Conservation (phyloP, 805 yeast species). For the Candida insectorum region DNA sequence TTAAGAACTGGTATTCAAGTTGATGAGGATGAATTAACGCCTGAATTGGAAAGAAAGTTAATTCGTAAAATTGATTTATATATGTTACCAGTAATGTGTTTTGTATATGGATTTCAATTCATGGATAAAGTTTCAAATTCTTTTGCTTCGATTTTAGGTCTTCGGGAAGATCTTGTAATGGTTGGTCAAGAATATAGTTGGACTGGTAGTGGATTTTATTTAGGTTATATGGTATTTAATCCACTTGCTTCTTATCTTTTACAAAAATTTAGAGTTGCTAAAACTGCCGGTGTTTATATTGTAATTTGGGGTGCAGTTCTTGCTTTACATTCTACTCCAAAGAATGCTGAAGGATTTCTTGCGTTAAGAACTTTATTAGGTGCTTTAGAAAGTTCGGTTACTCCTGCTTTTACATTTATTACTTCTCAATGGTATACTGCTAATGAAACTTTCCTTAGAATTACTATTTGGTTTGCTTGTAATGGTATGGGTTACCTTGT, state of each 20-base stretch:
- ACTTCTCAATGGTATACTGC: constrained; percentile 32
- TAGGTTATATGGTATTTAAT: constrained; percentile 63
- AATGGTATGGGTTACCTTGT: constrained; percentile 33
- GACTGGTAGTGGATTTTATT: constrained; percentile 38
- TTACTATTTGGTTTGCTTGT: constrained; percentile 34
- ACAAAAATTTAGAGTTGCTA: constrained; percentile 58
- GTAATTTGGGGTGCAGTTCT: constrained; percentile 63
- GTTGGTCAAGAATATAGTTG: constrained; percentile 32
- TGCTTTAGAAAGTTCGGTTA: constrained; percentile 36
- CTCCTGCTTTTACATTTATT: constrained; percentile 39
- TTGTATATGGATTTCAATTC: constrained; percentile 25
- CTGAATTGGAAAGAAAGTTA: constrained; percentile 14
- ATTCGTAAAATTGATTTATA: constrained; percentile 20
- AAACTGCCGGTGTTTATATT: constrained; percentile 45
- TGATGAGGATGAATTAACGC: constrained; percentile 14
- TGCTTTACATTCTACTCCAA: constrained; percentile 50
- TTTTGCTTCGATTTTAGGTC: constrained; percentile 38
- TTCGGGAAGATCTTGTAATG: constrained; percentile 35
- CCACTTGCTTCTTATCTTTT: constrained; percentile 43
- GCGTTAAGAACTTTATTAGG: constrained; percentile 37
- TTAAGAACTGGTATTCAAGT: constrained; percentile 28
- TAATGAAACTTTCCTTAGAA: constrained; percentile 33
- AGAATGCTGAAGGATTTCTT: constrained; percentile 35
- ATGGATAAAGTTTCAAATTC: constrained; percentile 38
- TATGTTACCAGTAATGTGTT: constrained; percentile 24